Conservation (phyloP, 768 basidiomycete genomes). For the Auriscalpium vulgare region DNA sequence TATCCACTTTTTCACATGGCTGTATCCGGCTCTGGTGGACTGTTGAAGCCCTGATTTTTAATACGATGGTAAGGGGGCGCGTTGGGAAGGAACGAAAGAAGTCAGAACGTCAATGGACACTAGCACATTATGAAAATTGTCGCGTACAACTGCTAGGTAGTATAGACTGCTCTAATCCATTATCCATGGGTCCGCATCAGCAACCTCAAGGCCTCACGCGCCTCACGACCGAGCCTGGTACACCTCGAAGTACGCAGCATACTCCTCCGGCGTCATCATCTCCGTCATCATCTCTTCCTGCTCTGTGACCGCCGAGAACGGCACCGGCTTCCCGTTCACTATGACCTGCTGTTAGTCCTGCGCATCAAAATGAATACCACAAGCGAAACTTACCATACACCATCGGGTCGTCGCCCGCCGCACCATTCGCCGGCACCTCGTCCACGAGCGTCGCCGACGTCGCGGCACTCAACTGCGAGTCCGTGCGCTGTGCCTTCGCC, state of each 20-base stretch:
- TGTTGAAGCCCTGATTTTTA: no score
- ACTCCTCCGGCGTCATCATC: slow-evolving; percentile 94
- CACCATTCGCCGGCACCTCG: slow-evolving; percentile 3
- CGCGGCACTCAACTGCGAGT: slow-evolving; percentile 21
- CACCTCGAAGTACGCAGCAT: slow-evolving; percentile 72
- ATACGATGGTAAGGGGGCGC: no score
- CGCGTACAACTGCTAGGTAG: no score
- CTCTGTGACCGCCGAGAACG: slow-evolving; percentile 78
- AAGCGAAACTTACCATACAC: slow-evolving; percentile 49
- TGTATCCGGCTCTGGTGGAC: no score
- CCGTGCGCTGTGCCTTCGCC: slow-evolving; percentile 11
- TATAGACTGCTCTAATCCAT: no score
- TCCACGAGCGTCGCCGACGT: slow-evolving; percentile 15
- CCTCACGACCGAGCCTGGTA: slow-evolving; percentile 35
- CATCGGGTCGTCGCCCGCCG: slow-evolving; percentile 43
- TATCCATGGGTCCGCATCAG: no score
- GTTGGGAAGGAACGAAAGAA: no score
- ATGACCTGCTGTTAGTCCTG: slow-evolving; percentile 4
- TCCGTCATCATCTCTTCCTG: slow-evolving; percentile 86
- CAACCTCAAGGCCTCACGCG: no score
- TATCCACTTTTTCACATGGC: no score
- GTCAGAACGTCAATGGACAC: no score
- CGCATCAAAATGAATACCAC: not conserved
- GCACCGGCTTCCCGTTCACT: slow-evolving; percentile 73
- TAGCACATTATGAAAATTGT: no score